Conservation (phyloP, 1,139 yeast genomes). For the Protomyces arabidopsidicola region DNA sequence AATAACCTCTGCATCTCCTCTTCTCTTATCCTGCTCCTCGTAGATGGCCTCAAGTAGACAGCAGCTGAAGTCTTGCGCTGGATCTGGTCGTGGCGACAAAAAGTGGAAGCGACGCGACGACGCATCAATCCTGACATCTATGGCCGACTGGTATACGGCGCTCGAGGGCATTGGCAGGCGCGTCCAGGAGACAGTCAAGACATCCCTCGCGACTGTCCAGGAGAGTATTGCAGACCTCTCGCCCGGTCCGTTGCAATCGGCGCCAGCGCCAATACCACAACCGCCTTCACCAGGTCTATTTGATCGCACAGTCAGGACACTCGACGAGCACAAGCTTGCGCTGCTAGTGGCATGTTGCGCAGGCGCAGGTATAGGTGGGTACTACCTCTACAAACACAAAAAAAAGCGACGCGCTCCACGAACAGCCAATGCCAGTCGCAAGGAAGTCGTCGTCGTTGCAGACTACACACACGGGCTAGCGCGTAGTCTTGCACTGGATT, state of each 20-base stretch:
- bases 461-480: constrained; percentile 4
- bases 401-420: constrained; percentile 18
- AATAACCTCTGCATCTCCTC: neutral
- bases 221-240: constrained; percentile 3
- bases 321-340: constrained; percentile 11
- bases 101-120: too few relatives aligned
- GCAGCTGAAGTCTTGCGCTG: neutral
- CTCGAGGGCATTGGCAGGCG: neutral
- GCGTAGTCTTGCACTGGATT: constrained; percentile 13
- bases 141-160: constrained; percentile 21
- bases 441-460: constrained; percentile 15
- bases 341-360: neutral
- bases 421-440: constrained; percentile 21
- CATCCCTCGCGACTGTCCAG: constrained; percentile 1
- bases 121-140: neutral
- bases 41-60: neutral
- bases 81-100: too few relatives aligned
- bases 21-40: neutral
- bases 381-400: constrained; percentile 1
- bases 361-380: constrained; percentile 8
- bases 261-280: neutral
- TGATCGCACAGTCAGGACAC: neutral
- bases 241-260: neutral
- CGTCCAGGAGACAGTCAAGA: neutral
- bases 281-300: constrained; percentile 5